A percentile compares a stretch with the other conserved stretches of the same genome.
Conservation (phyloP, 225 moss, liverwort and hornwort genomes). For the Physcomitrium patens region DNA sequence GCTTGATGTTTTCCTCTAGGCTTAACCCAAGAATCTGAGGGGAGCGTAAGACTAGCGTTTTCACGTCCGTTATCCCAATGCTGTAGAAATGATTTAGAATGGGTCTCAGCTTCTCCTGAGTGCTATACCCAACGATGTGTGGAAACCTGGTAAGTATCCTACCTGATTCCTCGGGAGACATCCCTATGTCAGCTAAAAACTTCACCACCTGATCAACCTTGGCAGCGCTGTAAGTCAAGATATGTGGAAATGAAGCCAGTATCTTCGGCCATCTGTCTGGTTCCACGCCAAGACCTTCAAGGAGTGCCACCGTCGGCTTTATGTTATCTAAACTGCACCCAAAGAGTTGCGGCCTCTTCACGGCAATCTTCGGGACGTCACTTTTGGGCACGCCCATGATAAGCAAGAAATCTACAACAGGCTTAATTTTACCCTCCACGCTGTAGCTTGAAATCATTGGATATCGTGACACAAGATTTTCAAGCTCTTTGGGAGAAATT, state of each 20-base stretch:
- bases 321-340: constrained; percentile 75
- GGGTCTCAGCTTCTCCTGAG: constrained; percentile 66
- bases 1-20: constrained; percentile 79
- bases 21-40: constrained; percentile 73
- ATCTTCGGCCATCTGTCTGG: constrained; percentile 56
- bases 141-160: constrained; percentile 64
- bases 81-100: constrained; percentile 54
- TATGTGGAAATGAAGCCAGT: constrained; percentile 62
- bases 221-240: constrained; percentile 60
- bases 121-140: constrained; percentile 69
- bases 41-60: constrained; percentile 52
- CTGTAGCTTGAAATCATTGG: constrained; percentile 65
- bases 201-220: constrained; percentile 54
- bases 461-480: constrained; percentile 52
- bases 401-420: constrained; percentile 52
- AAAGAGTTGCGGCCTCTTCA: constrained; percentile 70
- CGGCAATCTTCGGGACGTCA: constrained; percentile 56
- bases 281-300: constrained; percentile 68
- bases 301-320: constrained; percentile 53
- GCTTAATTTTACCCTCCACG: constrained; percentile 59
- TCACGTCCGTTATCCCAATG: constrained; percentile 61
- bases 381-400: constrained; percentile 47
- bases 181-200: constrained; percentile 53
- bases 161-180: constrained; percentile 51
- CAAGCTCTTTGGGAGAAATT: constrained; percentile 46